A percentile compares a stretch with the other conserved stretches of the same genome.
These are phyloP conservation scores for Pelargonium exstipulatum DNA, from an alignment of 441 rosid species.

Conservation along the genomic window DNA sequence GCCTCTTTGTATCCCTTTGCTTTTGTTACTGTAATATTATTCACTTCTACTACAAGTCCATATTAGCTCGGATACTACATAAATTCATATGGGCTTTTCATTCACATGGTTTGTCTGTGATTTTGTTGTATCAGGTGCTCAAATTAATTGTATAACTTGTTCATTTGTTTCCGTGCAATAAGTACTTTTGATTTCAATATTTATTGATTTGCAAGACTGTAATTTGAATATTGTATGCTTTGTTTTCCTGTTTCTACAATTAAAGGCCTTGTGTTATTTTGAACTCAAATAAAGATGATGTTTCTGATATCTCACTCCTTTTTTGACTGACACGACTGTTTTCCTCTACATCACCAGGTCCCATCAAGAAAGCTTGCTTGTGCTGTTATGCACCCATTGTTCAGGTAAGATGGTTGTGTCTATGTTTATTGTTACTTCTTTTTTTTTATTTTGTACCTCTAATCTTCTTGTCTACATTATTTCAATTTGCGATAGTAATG, in stretches of 20 bases:
- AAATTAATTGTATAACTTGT: no score
- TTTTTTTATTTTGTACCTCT: no score
- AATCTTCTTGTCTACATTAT: no score
- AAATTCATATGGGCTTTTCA: neutral
- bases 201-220: neutral
- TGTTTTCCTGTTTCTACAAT: neutral
- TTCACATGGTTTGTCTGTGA: no score
- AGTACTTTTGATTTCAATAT: no score
- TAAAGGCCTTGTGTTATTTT: neutral
- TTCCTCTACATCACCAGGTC: constrained; percentile 11
- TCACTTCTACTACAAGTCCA: neutral
- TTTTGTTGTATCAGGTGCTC: no score
- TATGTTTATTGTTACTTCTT: neutral
- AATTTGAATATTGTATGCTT: neutral
- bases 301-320: no score
- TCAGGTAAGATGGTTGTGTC: neutral
- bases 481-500: no score
- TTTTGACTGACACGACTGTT: constrained; percentile 14
- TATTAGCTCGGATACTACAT: neutral
- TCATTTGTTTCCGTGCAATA: no score
- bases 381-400: constrained; percentile 21
- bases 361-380: constrained; percentile 24
- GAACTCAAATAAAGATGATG: no score
- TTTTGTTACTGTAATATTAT: no score
- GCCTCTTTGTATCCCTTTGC: no score